A percentile compares a stretch with the other conserved stretches of the same genome.
Evolutionary conservation across 768 basidiomycete species (phyloP).

Genomic region (Galerina sulciceps): DNA sequence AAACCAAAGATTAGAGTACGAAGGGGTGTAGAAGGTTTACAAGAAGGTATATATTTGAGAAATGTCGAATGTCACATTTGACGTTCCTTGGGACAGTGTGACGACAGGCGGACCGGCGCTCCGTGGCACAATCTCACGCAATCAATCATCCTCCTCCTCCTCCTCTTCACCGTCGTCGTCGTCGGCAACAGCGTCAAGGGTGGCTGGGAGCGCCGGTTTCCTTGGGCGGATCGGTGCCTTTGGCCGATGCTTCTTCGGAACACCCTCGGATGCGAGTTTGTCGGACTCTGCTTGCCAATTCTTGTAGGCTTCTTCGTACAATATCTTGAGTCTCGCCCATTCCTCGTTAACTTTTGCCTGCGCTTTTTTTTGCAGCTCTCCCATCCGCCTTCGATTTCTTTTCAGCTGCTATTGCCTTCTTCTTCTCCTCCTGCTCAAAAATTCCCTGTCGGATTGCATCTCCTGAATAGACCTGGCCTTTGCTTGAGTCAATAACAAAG

Average conservation of each 20-base stretch:
- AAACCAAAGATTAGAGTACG: not conserved
- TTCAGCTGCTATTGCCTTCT: not conserved
- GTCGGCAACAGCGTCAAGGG: not conserved
- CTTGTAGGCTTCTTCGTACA: not conserved
- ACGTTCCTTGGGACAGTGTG: slow-evolving; percentile 1
- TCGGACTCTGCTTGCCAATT: not conserved
- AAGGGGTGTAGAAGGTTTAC: not conserved
- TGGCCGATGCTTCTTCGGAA: not conserved
- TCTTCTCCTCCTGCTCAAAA: not conserved
- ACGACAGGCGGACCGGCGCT: not conserved
- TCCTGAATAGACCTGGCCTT: not conserved
- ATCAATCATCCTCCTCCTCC: not conserved
- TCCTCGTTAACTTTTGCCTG: not conserved
- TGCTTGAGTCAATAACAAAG: not conserved
- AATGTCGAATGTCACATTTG: not conserved
- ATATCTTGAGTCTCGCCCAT: not conserved
- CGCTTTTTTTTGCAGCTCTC: not conserved
- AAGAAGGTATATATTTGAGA: not conserved
- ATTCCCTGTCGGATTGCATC: not conserved
- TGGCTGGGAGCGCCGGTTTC: not conserved
- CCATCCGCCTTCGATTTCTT: not conserved
- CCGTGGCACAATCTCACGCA: not conserved
- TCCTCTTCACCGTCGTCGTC: not conserved
- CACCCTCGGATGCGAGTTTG: not conserved
- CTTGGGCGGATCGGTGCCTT: not conserved